A percentile compares a stretch with the other conserved stretches of the same genome.
These are phyloP conservation scores for Floccularia luteovirens DNA, from an alignment of 768 basidiomycete genomes.

Conservation along the genomic window DNA sequence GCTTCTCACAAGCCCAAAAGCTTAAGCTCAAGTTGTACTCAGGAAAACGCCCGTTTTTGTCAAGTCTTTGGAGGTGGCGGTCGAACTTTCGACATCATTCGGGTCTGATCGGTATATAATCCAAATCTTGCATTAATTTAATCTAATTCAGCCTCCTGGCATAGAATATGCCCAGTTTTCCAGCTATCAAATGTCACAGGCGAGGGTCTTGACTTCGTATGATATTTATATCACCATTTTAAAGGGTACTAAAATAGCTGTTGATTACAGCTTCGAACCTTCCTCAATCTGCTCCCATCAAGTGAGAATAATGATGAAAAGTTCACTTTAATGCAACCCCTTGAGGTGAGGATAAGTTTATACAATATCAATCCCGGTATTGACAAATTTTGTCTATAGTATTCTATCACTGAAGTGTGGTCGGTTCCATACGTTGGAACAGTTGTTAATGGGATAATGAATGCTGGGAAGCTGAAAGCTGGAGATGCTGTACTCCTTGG, in stretches of 20 bases:
- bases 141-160: constrained; percentile 4
- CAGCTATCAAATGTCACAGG: constrained; percentile 93
- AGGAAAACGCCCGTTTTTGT: constrained; percentile 85
- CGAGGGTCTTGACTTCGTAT: constrained; percentile 74
- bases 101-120: constrained; percentile 41
- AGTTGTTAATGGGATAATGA: constrained; percentile 79
- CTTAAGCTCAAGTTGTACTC: not conserved
- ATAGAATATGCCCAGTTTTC: constrained; percentile 84
- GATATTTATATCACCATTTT: constrained; percentile 8
- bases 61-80: constrained; percentile 71
- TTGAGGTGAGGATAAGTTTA: constrained; percentile 45
- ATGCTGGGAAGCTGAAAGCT: constrained; percentile 64
- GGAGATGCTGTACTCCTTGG: constrained; percentile 83
- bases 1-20: not conserved
- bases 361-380: constrained; percentile 1
- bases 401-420: constrained; percentile 82
- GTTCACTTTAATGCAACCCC: constrained; percentile 70
- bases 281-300: constrained; percentile 86
- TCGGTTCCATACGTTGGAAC: constrained; percentile 83
- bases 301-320: constrained; percentile 80
- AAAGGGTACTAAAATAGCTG: constrained; percentile 2
- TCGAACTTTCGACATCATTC: constrained; percentile 71
- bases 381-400: constrained; percentile 30
- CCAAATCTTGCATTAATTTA: not conserved
- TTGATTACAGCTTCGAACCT: constrained; percentile 60